Percentiles rank a stretch among this genome's conserved stretches.
Evolutionary conservation across 2,329 filamentous ascomycete species (phyloP).

Genomic region (Zalaria obscura): DNA sequence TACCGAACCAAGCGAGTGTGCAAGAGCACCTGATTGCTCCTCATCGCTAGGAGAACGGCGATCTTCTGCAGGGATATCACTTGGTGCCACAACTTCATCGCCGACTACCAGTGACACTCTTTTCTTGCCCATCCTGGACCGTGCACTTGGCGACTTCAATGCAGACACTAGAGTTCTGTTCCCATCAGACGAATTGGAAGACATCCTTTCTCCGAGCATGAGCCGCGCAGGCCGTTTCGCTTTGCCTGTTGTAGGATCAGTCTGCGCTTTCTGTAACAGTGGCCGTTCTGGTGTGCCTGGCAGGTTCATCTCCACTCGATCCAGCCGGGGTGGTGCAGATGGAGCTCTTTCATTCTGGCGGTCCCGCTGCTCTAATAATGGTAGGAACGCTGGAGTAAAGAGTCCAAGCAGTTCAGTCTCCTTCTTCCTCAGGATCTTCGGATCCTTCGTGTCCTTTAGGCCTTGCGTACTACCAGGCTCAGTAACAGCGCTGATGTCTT

Average conservation of each 20-base stretch:
- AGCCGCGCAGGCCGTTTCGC: constrained; percentile 16
- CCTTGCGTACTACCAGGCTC: background rate
- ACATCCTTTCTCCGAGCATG: constrained; percentile 15
- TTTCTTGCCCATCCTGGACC: constrained; percentile 12
- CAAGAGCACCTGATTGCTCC: constrained; percentile 6
- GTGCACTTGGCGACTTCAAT: constrained; percentile 16
- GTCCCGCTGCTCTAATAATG: constrained; percentile 15
- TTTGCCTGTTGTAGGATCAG: constrained; percentile 14
- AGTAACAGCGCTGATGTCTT: background rate
- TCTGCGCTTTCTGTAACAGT: constrained; percentile 12
- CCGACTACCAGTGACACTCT: constrained; percentile 21
- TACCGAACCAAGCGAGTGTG: no score
- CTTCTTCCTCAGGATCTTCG: constrained; percentile 5
- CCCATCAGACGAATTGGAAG: constrained; percentile 20
- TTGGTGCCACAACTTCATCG: constrained; percentile 19
- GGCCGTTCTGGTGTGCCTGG: background rate
- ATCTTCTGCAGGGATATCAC: constrained; percentile 12
- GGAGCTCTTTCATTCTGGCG: constrained; percentile 9
- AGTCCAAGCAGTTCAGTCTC: constrained; percentile 20
- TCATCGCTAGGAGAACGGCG: constrained; percentile 4
- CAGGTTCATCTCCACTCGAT: background rate
- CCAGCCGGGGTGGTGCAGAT: constrained; percentile 11
- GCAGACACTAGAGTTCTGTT: constrained; percentile 19
- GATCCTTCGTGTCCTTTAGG: background rate
- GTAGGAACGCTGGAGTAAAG: constrained; percentile 21